phyloP scores from a whole-genome alignment of 441 rosid genomes.

The Populus hybrid region DNA sequence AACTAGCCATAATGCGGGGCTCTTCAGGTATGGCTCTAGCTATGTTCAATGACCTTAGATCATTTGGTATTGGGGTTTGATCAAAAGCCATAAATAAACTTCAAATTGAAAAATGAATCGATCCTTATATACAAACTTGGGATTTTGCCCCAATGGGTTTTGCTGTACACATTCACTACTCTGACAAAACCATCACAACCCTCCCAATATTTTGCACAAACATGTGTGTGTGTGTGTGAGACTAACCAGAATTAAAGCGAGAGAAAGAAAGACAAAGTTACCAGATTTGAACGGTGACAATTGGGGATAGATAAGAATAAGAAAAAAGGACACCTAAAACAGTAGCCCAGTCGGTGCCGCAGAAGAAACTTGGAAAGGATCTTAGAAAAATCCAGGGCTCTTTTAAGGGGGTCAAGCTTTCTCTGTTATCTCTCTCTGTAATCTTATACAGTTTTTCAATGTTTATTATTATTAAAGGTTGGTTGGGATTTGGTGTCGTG shows the following conservation, averaged over 20 bases:
- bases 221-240: not conserved
- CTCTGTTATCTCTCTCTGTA: not conserved
- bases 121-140: conserved; percentile 13
- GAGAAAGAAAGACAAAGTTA: conserved; percentile 4
- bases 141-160: conserved; percentile 21
- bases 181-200: conserved; percentile 11
- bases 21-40: conserved; percentile 42
- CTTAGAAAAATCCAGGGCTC: conserved; percentile 20
- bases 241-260: not conserved
- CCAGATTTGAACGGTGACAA: conserved; percentile 27
- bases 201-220: conserved; percentile 9
- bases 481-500: not conserved
- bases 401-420: not conserved
- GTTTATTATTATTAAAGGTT: not conserved
- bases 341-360: conserved; percentile 22
- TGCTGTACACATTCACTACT: conserved; percentile 3
- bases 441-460: not conserved
- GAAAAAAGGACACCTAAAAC: not conserved
- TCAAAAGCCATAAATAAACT: conserved; percentile 53
- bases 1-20: conserved; percentile 30
- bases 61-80: conserved; percentile 44
- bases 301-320: not conserved
- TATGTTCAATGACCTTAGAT: conserved; percentile 41
- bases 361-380: not conserved
- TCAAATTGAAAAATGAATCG: conserved; percentile 7